These are phyloP conservation scores for Rhynchosporium secalis DNA, from an alignment of 2,329 filamentous ascomycete species.

Conservation along the genomic window DNA sequence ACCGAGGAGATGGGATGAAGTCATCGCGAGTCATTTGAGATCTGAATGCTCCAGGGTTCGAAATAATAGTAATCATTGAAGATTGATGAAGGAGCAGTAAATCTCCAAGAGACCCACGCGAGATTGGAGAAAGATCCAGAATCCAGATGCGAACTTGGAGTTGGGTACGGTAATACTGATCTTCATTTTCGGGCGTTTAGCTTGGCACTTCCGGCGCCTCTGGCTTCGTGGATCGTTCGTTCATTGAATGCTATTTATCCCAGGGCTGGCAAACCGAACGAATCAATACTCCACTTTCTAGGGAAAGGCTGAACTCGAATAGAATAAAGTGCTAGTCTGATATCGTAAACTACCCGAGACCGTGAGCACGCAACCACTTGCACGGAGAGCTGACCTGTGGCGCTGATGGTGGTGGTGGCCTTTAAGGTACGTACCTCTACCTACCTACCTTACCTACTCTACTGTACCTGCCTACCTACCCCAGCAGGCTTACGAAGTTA, in stretches of 20 bases:
- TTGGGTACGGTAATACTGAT: background rate
- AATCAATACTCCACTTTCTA: background rate
- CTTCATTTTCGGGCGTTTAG: background rate
- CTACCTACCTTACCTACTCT: too few relatives aligned
- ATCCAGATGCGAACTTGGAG: background rate
- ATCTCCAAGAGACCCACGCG: background rate
- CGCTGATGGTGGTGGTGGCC: too few relatives aligned
- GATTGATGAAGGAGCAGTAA: background rate
- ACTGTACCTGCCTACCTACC: too few relatives aligned
- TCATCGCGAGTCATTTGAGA: too few relatives aligned
- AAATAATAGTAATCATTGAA: background rate
- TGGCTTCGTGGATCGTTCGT: slow-evolving; percentile 5
- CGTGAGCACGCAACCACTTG: background rate
- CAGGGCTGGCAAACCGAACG: slow-evolving; percentile 4
- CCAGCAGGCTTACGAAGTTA: too few relatives aligned
- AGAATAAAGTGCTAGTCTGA: background rate
- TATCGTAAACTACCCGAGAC: background rate
- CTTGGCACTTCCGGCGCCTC: slow-evolving; percentile 4
- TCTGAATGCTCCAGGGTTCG: background rate
- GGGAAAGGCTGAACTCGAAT: too few relatives aligned
- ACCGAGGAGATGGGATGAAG: background rate
- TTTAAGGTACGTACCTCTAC: too few relatives aligned
- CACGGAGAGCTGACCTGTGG: too few relatives aligned
- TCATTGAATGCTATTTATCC: background rate
- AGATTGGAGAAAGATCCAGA: background rate